Base-by-base conservation (phyloP, 352 stramenopile genomes). In the Phytophthora chlamydospora region DNA sequence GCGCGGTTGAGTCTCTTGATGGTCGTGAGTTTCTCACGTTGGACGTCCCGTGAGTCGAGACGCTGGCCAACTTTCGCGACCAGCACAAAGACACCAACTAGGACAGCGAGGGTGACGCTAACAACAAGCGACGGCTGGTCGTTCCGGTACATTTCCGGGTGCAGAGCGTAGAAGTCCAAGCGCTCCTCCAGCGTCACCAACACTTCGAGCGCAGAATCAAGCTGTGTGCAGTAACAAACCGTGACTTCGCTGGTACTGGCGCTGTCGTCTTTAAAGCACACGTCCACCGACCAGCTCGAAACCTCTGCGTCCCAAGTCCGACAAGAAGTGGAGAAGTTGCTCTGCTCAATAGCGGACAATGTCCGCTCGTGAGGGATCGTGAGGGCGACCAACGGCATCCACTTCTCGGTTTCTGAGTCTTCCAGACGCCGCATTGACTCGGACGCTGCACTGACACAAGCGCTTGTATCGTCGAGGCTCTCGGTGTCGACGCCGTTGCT, bases 291-390 rank as follows among this genome's bases (percentile, higher is more conserved):
- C 76, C 76, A 93, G n/a, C 43, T 39, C 1, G 57, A 65, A 0
- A 17, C 43, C 4, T 69, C 50, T 0, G 58, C 21, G 33, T 86
- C 78, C 84, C 84, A 93, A 8, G 74, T 68, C 3, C 76, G 67
- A 47, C 84, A 93, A 0, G 59, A 47, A 0, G 82, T 91, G 2
- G 82, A 76, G 50, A 90, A 93, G 33, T 90, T 87, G 12, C 64
- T 66, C 47, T 80, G 61, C 21, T 89, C 78, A 7, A 88, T 49
- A 0, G 53, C 32, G 1, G 76, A 71, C 2, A 93, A 51, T n/a
- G 58, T 19, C 3, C 79, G 69, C 0, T 61, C 11, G 17, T 91
- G 84, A 0, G 78, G 76, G 32, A 93, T 81, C 7, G 72, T 75
- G 9, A 90, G 44, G 0, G 61, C 66, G 1, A 83, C 48, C 0